Evolutionary conservation across 1,284 basidiomycete species (phyloP).

Genomic region (Puccinia horiana): DNA sequence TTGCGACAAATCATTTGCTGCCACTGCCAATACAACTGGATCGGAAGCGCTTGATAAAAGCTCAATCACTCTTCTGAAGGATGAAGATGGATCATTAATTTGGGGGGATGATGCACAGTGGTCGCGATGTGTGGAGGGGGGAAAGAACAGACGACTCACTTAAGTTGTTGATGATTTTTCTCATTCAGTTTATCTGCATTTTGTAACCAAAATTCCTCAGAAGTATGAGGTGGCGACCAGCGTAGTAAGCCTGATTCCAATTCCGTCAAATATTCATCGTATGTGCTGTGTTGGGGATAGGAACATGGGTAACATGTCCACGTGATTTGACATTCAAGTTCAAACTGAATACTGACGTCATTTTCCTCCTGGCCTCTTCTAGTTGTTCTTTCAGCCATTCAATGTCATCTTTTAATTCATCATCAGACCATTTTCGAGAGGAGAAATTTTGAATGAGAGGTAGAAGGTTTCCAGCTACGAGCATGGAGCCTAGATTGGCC

Average conservation of each 20-base stretch:
- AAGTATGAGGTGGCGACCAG: constrained; percentile 93
- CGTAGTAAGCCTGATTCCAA: constrained; percentile 83
- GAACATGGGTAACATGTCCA: not conserved
- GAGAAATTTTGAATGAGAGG: constrained; percentile 82
- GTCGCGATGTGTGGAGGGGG: not conserved
- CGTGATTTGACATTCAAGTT: not conserved
- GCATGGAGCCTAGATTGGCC: constrained; percentile 85
- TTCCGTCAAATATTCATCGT: constrained; percentile 92
- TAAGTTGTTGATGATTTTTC: constrained; percentile 35
- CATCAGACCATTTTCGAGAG: constrained; percentile 87
- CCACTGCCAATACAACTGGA: constrained; percentile 77
- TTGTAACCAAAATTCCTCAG: constrained; percentile 96
- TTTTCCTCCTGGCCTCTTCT: constrained; percentile 74
- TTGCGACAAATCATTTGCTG: constrained; percentile 86
- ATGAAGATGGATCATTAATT: not conserved
- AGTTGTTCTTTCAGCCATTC: constrained; percentile 81
- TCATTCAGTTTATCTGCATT: constrained; percentile 72
- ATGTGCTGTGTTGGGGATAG: constrained; percentile 67
- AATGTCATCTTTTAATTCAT: constrained; percentile 82
- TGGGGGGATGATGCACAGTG: not conserved
- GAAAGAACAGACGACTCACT: constrained; percentile 10
- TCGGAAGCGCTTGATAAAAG: constrained; percentile 60
- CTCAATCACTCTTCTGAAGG: constrained; percentile 17
- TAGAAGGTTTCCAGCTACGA: constrained; percentile 75
- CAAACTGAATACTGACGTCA: constrained; percentile 69